A percentile compares a stretch with the other conserved stretches of the same genome.
These are phyloP conservation scores for Sarcomyxa edulis DNA, from an alignment of 768 basidiomycete genomes.

Conservation along the genomic window DNA sequence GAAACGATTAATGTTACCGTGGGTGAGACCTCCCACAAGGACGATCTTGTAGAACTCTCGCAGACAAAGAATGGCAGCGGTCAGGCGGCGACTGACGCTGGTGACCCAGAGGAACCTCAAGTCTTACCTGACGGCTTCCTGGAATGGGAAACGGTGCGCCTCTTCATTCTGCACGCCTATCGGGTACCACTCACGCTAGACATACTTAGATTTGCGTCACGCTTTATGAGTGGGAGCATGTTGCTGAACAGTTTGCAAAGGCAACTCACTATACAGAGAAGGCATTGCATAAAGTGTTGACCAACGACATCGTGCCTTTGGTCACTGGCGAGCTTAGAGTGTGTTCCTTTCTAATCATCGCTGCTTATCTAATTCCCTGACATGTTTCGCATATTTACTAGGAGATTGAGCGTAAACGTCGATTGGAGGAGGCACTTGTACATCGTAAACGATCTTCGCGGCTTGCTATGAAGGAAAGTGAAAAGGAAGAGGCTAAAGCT, in stretches of 20 bases:
- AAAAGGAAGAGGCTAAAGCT: constrained; percentile 66
- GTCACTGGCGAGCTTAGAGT: constrained; percentile 67
- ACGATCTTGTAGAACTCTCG: constrained; percentile 3
- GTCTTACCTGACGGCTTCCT: constrained; percentile 49
- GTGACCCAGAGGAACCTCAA: constrained; percentile 15
- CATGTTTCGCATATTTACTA: constrained; percentile 20
- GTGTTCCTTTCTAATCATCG: constrained; percentile 14
- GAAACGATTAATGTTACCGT: no score
- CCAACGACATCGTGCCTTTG: constrained; percentile 63
- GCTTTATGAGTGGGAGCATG: constrained; percentile 79
- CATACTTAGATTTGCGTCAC: constrained; percentile 74
- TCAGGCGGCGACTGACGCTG: neutral
- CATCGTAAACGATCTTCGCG: constrained; percentile 91
- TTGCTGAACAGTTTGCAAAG: constrained; percentile 69
- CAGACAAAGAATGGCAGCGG: neutral
- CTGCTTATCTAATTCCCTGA: constrained; percentile 9
- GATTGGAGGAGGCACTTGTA: constrained; percentile 67
- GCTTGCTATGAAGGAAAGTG: constrained; percentile 75
- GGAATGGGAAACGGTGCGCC: constrained; percentile 88
- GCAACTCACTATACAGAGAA: constrained; percentile 79
- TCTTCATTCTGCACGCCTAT: neutral
- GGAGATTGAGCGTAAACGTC: constrained; percentile 60
- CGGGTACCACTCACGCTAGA: neutral
- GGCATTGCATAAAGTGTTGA: constrained; percentile 64
- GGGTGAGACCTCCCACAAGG: constrained; percentile 4